Conservation (phyloP, 805 yeast genomes). For the Candida methanosorbosa region DNA sequence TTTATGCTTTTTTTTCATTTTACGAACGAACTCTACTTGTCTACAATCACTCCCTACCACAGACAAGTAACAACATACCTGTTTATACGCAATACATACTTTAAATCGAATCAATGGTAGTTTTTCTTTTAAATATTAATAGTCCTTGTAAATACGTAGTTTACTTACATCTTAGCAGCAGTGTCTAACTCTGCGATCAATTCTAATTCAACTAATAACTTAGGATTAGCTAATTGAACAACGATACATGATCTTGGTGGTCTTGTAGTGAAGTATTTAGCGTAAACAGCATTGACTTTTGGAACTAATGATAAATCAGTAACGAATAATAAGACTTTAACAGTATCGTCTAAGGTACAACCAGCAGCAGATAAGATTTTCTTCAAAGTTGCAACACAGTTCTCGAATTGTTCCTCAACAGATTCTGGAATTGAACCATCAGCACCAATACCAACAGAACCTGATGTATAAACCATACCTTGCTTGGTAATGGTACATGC, state of each 20-base stretch:
- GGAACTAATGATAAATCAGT: constrained; percentile 32
- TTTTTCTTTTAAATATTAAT: background rate
- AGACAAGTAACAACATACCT: too few relatives aligned
- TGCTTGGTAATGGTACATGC: constrained; percentile 15
- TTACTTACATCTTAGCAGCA: background rate
- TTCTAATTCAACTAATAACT: constrained; percentile 44
- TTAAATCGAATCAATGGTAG: background rate
- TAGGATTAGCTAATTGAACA: constrained; percentile 41
- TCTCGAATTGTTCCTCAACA: constrained; percentile 35
- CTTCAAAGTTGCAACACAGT: constrained; percentile 35
- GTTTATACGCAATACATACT: too few relatives aligned
- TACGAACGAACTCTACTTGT: background rate
- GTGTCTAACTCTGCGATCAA: constrained; percentile 24
- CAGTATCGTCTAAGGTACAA: constrained; percentile 33
- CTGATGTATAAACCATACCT: constrained; percentile 20
- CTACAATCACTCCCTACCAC: too few relatives aligned
- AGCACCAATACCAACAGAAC: constrained; percentile 17
- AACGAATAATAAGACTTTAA: constrained; percentile 43
- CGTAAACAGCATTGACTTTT: constrained; percentile 37
- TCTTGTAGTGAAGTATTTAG: constrained; percentile 33
- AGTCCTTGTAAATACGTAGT: background rate
- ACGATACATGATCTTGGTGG: constrained; percentile 49
- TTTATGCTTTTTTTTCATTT: background rate
- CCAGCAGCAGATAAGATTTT: constrained; percentile 35
- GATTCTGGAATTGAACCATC: constrained; percentile 32